A percentile compares a stretch with the other conserved stretches of the same genome.
phyloP scores from a whole-genome alignment of 2,329 filamentous ascomycete genomes.

The Corniculantispora saksenae region DNA sequence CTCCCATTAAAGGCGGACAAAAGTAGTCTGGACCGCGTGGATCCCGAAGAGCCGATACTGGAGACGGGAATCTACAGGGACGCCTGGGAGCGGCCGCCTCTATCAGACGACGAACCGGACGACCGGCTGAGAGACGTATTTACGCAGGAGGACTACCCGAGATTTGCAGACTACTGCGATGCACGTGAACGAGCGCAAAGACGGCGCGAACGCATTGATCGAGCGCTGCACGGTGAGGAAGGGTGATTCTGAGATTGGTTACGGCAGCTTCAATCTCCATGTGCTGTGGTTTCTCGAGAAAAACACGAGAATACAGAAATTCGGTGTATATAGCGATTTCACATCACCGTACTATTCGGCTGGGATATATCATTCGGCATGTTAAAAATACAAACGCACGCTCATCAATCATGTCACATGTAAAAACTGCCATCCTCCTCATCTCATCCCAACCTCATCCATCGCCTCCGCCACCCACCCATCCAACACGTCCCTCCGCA shows the following conservation, averaged over 20 bases:
- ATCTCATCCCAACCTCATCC: background rate
- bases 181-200: background rate
- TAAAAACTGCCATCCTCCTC: background rate
- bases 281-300: too few species aligned
- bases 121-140: background rate
- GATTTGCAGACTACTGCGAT: background rate
- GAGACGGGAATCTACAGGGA: constrained; percentile 31
- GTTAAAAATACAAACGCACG: too few species aligned
- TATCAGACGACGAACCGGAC: background rate
- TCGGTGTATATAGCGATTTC: too few species aligned
- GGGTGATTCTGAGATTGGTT: too few species aligned
- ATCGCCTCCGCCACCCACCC: background rate
- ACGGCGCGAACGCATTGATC: too few species aligned
- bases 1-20: constrained; percentile 23
- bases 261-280: too few species aligned
- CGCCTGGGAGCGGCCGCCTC: constrained; percentile 32
- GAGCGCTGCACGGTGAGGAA: too few species aligned
- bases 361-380: too few species aligned
- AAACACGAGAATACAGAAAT: too few species aligned
- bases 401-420: background rate
- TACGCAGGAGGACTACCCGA: background rate
- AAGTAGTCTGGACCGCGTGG: constrained; percentile 27
- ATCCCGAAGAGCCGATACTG: constrained; percentile 28
- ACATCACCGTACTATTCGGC: too few species aligned
- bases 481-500: background rate